These are phyloP conservation scores for Suillus clintonianus DNA, from an alignment of 768 basidiomycete species.

Conservation along the genomic window DNA sequence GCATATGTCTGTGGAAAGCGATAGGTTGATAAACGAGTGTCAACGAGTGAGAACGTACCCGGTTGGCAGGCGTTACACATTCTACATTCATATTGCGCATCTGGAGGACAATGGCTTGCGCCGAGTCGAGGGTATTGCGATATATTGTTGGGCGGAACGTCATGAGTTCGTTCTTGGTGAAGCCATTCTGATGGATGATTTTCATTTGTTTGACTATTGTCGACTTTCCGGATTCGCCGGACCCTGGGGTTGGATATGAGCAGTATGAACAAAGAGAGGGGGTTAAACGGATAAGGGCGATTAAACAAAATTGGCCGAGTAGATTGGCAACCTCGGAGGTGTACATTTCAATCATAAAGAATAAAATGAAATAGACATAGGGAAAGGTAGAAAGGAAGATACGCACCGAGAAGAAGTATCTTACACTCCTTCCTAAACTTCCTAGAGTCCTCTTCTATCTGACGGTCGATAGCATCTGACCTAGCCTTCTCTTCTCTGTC, in stretches of 20 bases:
- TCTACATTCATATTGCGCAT: conserved; percentile 87
- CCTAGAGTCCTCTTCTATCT: conserved; percentile 83
- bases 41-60: conserved; percentile 28
- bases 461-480: conserved; percentile 78
- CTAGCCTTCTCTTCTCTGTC: conserved; percentile 61
- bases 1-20: conserved; percentile 43
- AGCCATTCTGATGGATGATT: conserved; percentile 94
- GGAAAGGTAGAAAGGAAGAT: conserved; percentile 2
- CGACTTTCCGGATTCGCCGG: conserved; percentile 92
- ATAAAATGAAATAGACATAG: conserved; percentile 11
- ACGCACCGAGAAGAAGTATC: conserved; percentile 87
- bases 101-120: conserved; percentile 80
- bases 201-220: conserved; percentile 99
- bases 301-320: neutral
- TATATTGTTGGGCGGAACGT: conserved; percentile 79
- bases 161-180: conserved; percentile 73
- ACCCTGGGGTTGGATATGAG: conserved; percentile 53
- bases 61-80: conserved; percentile 66
- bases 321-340: neutral
- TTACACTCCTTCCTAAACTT: conserved; percentile 88
- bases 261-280: neutral
- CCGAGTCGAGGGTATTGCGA: conserved; percentile 86
- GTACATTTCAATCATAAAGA: neutral
- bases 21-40: neutral
- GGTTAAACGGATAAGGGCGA: neutral